phyloP scores from a whole-genome alignment of 306 rosid species.

The Corylus avellana region DNA sequence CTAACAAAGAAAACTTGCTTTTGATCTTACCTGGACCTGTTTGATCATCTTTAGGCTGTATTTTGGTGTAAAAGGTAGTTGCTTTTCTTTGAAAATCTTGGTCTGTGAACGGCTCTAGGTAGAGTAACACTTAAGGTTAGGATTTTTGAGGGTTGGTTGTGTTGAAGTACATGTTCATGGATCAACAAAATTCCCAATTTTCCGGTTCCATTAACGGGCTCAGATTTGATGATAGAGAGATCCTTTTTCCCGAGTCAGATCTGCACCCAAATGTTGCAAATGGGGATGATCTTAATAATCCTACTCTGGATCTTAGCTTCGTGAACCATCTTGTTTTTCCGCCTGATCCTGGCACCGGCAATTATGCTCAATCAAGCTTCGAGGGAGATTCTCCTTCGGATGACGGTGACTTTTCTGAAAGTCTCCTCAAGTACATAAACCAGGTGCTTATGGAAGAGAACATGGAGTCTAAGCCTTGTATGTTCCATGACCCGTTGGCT shows the following conservation, averaged over 20 bases:
- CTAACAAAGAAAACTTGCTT: not conserved
- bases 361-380: constrained; percentile 3
- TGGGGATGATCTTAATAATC: constrained; percentile 8
- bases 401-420: constrained; percentile 41
- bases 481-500: constrained; percentile 52
- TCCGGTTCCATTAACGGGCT: constrained; percentile 23
- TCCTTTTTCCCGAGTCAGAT: constrained; percentile 22
- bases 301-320: constrained; percentile 22
- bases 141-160: not conserved
- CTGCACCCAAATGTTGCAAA: constrained; percentile 19
- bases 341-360: constrained; percentile 23
- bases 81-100: not conserved
- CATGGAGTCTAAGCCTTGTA: constrained; percentile 45
- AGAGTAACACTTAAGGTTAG: not conserved
- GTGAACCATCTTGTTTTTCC: constrained; percentile 23
- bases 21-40: not conserved
- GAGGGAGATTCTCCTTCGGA: constrained; percentile 41
- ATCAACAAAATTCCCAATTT: constrained; percentile 22
- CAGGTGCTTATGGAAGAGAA: constrained; percentile 71
- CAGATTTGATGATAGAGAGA: not conserved
- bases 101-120: too few relatives aligned
- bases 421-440: constrained; percentile 45
- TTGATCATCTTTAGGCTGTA: not conserved
- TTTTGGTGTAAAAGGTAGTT: not conserved
- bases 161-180: constrained; percentile 29